Evolutionary conservation across 805 yeast species (phyloP).

Genomic region (Kodamaea leandrae): DNA sequence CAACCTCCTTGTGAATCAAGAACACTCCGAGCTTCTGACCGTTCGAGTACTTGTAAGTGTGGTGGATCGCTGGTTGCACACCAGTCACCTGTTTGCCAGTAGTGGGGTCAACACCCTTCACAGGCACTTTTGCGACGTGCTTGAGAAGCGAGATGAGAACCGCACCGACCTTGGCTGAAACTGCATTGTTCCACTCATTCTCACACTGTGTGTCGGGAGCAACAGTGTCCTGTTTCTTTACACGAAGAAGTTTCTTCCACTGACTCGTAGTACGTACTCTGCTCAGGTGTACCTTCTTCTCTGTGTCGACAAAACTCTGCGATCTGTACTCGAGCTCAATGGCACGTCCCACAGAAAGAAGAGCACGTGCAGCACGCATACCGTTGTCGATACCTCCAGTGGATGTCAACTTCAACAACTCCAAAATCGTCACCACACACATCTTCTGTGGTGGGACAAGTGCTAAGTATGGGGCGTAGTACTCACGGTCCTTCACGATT

Average conservation of each 20-base stretch:
- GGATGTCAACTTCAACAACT: constrained; percentile 68
- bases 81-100: constrained; percentile 67
- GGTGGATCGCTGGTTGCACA: constrained; percentile 85
- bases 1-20: constrained; percentile 67
- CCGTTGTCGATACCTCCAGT: constrained; percentile 78
- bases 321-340: constrained; percentile 81
- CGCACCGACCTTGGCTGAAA: constrained; percentile 71
- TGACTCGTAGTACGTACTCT: constrained; percentile 46
- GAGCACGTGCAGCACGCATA: constrained; percentile 79
- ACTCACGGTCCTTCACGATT: constrained; percentile 43
- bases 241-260: constrained; percentile 43
- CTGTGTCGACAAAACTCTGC: constrained; percentile 58
- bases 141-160: constrained; percentile 69
- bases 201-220: constrained; percentile 11
- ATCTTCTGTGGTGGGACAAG: constrained; percentile 76
- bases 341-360: constrained; percentile 76
- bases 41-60: constrained; percentile 74
- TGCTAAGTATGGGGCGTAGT: constrained; percentile 74
- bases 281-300: constrained; percentile 46
- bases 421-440: constrained; percentile 81
- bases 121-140: constrained; percentile 79
- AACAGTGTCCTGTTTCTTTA: constrained; percentile 12
- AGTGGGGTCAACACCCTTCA: constrained; percentile 76
- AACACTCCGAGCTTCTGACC: constrained; percentile 83
- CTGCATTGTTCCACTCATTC: constrained; percentile 22